Base-by-base conservation (phyloP, 345 rosid species). In the Brassica carinata region DNA sequence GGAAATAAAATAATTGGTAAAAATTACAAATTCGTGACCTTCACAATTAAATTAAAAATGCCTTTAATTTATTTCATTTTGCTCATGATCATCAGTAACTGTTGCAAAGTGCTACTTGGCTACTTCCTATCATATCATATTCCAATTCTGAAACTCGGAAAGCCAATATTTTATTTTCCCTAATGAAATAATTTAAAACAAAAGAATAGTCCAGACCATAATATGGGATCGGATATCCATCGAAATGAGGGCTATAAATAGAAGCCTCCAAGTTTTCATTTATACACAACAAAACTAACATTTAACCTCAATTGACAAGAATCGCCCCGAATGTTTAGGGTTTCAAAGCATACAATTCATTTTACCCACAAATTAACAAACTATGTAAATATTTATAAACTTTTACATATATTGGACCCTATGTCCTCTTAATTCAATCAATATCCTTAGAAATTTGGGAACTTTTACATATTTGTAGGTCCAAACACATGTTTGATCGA, bases 221-320 rank as follows among this genome's bases (percentile, higher is more conserved):
- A 13, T n/a, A 81, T 55, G 53, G 51, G 72, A 67, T 75, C 72
- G 64, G 61, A 23, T 67, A 30, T 63, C 23, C 59, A 69, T 34
- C 5, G 11, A 74, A 40, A 75, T 7, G 71, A 74, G 61, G 71
- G 51, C 83, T 75, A 80, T 79, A 81, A 77, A 81, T 81, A 65
- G 71, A 72, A 11, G 38, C 66, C 68, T 72, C 71, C 64, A 26
- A 81, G 73, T 72, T 72, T 40, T 77, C 81, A 43, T 72, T 61
- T 66, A 33, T 34, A 43, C 75, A 81, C 77, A 70, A 72, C 85
- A 72, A 45, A 48, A 72, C 70, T 43, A 48, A 48, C 57, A 5
- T 63, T 63, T 63, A 2, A 29, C 17, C 8, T 29, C 9, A 13
- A 4, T 4, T 48, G 5, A 14, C 17, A 13, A 48, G 57, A 48